These are phyloP conservation scores for Malassezia globosa DNA, from an alignment of 1,284 basidiomycete genomes.

Conservation along the genomic window DNA sequence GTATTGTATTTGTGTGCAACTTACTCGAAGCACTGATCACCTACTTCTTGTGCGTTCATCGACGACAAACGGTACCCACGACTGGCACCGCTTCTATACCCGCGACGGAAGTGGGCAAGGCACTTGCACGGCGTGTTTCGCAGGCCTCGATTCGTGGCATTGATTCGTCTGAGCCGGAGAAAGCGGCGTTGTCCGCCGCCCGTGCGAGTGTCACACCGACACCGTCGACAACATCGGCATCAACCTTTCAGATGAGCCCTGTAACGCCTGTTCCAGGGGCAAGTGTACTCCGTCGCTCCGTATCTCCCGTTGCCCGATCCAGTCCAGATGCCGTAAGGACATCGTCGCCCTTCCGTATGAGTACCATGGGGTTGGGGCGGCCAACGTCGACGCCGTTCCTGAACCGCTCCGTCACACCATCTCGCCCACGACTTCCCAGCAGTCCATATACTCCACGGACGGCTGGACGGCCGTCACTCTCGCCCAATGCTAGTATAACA, in stretches of 20 bases:
- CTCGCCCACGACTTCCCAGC: not conserved
- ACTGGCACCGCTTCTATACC: not conserved
- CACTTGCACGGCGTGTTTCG: conserved; percentile 14
- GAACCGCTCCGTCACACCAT: not conserved
- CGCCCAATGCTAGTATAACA: too few relatives aligned
- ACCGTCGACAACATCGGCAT: not conserved
- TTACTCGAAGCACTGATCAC: conserved; percentile 4
- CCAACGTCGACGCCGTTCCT: conserved; percentile 8
- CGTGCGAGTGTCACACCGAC: not conserved
- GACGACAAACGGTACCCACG: not conserved
- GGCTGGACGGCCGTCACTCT: conserved; percentile 1
- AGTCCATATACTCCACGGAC: conserved; percentile 5
- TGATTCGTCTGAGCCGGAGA: too few relatives aligned
- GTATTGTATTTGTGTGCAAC: conserved; percentile 13
- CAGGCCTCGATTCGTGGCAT: too few relatives aligned
- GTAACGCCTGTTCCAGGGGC: conserved; percentile 9
- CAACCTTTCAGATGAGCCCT: conserved; percentile 1
- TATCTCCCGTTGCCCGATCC: conserved; percentile 1
- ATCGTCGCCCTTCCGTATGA: conserved; percentile 4
- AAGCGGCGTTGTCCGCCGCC: not conserved
- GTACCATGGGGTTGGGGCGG: conserved; percentile 4
- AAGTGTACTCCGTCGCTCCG: not conserved
- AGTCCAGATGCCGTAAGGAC: not conserved
- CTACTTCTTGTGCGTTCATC: not conserved
- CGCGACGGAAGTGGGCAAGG: conserved; percentile 5